These are phyloP conservation scores for Syzygium syzygioides DNA, from an alignment of 441 rosid genomes.

Conservation along the genomic window DNA sequence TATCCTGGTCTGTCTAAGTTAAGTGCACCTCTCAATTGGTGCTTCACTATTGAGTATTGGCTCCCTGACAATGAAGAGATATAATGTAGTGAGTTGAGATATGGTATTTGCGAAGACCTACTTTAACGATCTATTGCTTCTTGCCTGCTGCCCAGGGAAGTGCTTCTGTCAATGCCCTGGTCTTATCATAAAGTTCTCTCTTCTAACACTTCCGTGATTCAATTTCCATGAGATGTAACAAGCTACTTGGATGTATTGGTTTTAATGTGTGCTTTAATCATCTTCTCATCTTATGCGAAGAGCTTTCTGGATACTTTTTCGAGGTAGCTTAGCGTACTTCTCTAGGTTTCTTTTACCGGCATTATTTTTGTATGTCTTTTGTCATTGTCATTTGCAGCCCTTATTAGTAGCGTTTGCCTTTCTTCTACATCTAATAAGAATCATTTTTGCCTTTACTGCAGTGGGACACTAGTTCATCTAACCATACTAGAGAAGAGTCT, in stretches of 20 bases:
- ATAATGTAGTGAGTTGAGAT: background rate
- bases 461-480: slow-evolving; percentile 23
- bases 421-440: background rate
- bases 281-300: background rate
- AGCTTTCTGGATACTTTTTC: background rate
- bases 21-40: background rate
- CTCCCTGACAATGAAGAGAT: background rate
- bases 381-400: background rate
- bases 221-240: background rate
- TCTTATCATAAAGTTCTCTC: background rate
- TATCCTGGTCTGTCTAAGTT: background rate
- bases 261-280: background rate
- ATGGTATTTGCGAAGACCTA: background rate
- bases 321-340: background rate
- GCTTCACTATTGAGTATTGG: background rate
- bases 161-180: background rate
- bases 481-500: slow-evolving; percentile 20
- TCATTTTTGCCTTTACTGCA: background rate
- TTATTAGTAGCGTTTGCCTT: background rate
- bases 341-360: background rate
- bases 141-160: background rate
- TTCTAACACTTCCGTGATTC: background rate
- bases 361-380: background rate
- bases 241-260: background rate
- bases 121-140: background rate